These are phyloP conservation scores for Ophiocordyceps robertsii DNA, from an alignment of 2,329 filamentous ascomycete species.

Conservation along the genomic window DNA sequence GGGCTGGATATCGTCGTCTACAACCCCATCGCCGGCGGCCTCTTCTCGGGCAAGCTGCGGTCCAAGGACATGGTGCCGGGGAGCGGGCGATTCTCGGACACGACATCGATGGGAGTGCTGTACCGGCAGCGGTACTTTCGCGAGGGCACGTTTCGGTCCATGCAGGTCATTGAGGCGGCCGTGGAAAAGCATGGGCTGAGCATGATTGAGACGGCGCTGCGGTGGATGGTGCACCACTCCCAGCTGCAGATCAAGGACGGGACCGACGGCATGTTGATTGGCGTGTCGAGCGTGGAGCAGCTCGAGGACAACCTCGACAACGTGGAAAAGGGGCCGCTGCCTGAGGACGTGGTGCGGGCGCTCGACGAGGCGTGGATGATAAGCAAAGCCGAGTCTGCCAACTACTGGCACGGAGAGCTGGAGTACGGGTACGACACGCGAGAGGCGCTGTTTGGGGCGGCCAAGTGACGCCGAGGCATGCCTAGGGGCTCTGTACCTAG, in stretches of 20 bases:
- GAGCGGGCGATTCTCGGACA: conserved; percentile 58
- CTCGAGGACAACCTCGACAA: conserved; percentile 42
- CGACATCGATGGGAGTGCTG: conserved; percentile 33
- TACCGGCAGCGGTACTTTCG: conserved; percentile 64
- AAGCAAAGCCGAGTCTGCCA: conserved; percentile 42
- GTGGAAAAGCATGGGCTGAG: conserved; percentile 54
- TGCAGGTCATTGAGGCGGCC: conserved; percentile 54
- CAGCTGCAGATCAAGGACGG: conserved; percentile 35
- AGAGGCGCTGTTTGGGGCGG: conserved; percentile 39
- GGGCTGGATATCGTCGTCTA: conserved; percentile 69
- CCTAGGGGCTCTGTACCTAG: no score
- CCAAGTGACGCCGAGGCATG: conserved; percentile 24
- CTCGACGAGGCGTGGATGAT: conserved; percentile 68
- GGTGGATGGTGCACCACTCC: conserved; percentile 64
- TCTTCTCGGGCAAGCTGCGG: conserved; percentile 72
- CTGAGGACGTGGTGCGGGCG: conserved; percentile 59
- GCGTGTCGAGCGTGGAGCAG: conserved; percentile 43
- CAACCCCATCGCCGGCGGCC: conserved; percentile 69
- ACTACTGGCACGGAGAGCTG: conserved; percentile 47
- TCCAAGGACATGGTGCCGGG: conserved; percentile 45
- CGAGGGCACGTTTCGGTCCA: conserved; percentile 47
- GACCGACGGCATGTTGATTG: conserved; percentile 47
- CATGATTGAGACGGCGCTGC: conserved; percentile 58
- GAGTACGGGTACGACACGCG: conserved; percentile 54
- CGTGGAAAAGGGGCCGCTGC: conserved; percentile 58